phyloP scores from a whole-genome alignment of 73 alveolate genomes.

The Symbiodinium pilosum region DNA sequence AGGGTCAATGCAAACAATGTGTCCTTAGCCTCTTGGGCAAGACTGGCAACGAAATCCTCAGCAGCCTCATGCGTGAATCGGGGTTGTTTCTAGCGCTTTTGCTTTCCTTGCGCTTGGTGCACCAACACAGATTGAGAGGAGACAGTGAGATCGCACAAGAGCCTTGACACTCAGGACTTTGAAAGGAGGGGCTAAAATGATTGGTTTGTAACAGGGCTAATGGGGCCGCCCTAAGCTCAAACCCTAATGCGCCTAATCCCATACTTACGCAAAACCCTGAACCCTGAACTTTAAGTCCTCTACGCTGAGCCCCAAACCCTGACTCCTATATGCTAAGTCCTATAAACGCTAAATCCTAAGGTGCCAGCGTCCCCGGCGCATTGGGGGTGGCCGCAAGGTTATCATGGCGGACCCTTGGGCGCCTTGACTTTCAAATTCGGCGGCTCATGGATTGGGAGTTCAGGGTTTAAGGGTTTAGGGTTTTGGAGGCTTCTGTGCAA shows the following conservation, averaged over 20 bases:
- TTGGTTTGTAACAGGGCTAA: no score
- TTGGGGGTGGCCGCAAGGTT: conserved; percentile 85
- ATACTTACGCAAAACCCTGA: background rate
- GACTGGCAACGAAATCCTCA: no score
- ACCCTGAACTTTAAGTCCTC: background rate
- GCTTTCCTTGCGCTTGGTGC: no score
- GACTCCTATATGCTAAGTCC: background rate
- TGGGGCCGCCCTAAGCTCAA: background rate
- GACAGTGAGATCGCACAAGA: background rate
- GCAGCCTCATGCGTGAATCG: no score
- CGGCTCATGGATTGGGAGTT: background rate
- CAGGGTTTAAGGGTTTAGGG: background rate
- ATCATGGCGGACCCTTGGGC: conserved; percentile 78
- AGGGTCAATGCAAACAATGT: no score
- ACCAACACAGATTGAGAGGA: no score
- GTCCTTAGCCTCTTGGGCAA: no score
- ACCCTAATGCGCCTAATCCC: no score
- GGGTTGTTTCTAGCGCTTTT: no score
- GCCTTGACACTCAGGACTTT: background rate
- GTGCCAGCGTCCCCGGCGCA: conserved; percentile 39
- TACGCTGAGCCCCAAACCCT: background rate
- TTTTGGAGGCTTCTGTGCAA: background rate
- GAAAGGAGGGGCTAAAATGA: background rate
- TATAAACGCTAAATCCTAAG: background rate
- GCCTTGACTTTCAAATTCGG: background rate